These are phyloP conservation scores for Pyronema omphalodes DNA, from an alignment of 495 filamentous ascomycete genomes.

Conservation along the genomic window DNA sequence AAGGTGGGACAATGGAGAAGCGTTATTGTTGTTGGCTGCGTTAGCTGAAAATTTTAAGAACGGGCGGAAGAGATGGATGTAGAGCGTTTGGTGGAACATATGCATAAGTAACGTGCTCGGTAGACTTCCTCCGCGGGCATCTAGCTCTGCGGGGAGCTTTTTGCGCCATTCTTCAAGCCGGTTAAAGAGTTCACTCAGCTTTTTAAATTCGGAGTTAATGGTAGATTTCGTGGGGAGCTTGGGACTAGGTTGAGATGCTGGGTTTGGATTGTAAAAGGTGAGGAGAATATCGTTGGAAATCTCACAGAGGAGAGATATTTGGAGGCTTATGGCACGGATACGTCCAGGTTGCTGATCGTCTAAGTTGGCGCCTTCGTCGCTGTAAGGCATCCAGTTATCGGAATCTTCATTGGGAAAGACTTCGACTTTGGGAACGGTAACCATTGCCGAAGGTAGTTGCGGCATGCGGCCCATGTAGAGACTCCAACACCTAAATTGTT, in stretches of 20 bases:
- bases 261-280: conserved; percentile 74
- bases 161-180: conserved; percentile 83
- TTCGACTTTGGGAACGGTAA: conserved; percentile 73
- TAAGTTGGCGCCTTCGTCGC: conserved; percentile 47
- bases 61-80: conserved; percentile 91
- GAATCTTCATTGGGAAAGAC: conserved; percentile 81
- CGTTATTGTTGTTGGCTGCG: conserved; percentile 59
- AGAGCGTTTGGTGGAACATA: conserved; percentile 94
- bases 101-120: conserved; percentile 87
- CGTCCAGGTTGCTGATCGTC: conserved; percentile 60
- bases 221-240: conserved; percentile 36
- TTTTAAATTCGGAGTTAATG: conserved; percentile 62
- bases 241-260: conserved; percentile 30
- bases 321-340: conserved; percentile 63
- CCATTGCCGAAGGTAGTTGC: conserved; percentile 57
- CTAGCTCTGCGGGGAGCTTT: conserved; percentile 67
- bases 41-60: conserved; percentile 88
- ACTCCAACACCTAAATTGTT: conserved; percentile 60
- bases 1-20: conserved; percentile 70
- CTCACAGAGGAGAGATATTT: conserved; percentile 69
- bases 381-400: conserved; percentile 73
- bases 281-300: conserved; percentile 80
- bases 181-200: conserved; percentile 75
- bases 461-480: conserved; percentile 91
- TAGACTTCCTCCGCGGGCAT: conserved; percentile 74